Evolutionary conservation across 352 stramenopile genomes (phyloP).

Genomic region (Pythium rishiriense): DNA sequence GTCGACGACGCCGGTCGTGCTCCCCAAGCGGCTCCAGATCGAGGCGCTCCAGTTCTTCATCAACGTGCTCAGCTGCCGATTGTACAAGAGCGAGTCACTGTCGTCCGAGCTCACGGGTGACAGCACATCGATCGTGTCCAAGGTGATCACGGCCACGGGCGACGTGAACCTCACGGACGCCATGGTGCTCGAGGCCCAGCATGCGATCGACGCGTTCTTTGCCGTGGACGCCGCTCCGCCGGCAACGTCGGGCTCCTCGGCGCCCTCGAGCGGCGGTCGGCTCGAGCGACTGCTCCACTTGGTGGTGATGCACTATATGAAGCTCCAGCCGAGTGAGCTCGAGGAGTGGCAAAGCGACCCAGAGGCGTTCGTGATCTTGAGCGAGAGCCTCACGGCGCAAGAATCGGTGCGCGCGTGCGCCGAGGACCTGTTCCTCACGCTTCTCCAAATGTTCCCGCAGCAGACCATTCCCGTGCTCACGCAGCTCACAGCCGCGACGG

Average conservation of each 20-base stretch:
- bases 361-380: constrained; percentile 61
- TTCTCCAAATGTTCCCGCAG: constrained; percentile 73
- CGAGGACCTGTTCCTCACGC: constrained; percentile 82
- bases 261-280: constrained; percentile 29
- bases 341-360: constrained; percentile 73
- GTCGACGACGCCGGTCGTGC: not conserved
- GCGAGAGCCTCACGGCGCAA: constrained; percentile 74
- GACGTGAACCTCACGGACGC: constrained; percentile 71
- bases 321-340: constrained; percentile 51
- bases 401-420: constrained; percentile 80
- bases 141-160: constrained; percentile 80
- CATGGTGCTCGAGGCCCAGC: constrained; percentile 78
- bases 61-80: constrained; percentile 75
- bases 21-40: constrained; percentile 51
- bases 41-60: constrained; percentile 77
- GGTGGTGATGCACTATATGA: constrained; percentile 81
- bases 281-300: constrained; percentile 65
- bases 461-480: constrained; percentile 71
- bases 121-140: constrained; percentile 47
- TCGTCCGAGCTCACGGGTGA: constrained; percentile 35
- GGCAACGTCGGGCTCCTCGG: not conserved
- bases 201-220: constrained; percentile 61
- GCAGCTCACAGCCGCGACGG: constrained; percentile 58
- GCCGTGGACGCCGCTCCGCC: not conserved
- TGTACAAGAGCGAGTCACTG: constrained; percentile 81